Evolutionary conservation across 2,329 filamentous ascomycete species (phyloP), one percentile per base, ranked within the genome.

Genomic region (Ascochyta pisi): DNA sequence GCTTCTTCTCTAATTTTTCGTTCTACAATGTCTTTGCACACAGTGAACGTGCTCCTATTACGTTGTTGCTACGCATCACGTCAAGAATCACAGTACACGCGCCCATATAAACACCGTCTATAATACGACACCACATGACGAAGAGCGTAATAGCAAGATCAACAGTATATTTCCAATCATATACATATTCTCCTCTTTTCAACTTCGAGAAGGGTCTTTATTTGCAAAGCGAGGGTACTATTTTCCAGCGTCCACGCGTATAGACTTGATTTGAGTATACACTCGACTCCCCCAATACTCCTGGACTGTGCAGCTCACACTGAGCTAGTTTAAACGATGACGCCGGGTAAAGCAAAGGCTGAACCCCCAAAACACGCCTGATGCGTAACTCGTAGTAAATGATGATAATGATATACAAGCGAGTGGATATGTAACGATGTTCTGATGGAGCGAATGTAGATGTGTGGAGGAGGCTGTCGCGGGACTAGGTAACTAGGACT

Each of bases 401-500:
- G 22, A 37, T 19, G 33, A 46, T 37, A 23, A 34, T 40, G 27
- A 50, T 50, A 9, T 50, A 50, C 46, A 50, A 50, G 38, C 46
- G 46, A 50, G 44, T 48, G 44, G 27, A 35, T 41, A 48, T 48
- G 45, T 33, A 16, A 40, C 40, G 19, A 41, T 49, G 46, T 15
- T 50, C 42, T 42, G 38, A 19, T 41, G 34, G 38, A 50, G 46
- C 46, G 46, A 50, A 50, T 50, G 47, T 43, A 43, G 31, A 23
- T 37, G 29, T 61, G 58, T 66, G 59, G 63, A 67, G 64, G 62
- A 54, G 34, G 42, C 26, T 47, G 51, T 43, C 49, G 58, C 62
- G 58, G 59, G 60, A 68, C 64, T 66, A 68, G 62, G 38, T 61
- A 49, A 67, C 59, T 68, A 70, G 9, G 60, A 70, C 66, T 70